Percentiles rank a stretch among this genome's conserved stretches.
phyloP scores from a whole-genome alignment of 1,284 basidiomycete species.

The Cerrena zonata region DNA sequence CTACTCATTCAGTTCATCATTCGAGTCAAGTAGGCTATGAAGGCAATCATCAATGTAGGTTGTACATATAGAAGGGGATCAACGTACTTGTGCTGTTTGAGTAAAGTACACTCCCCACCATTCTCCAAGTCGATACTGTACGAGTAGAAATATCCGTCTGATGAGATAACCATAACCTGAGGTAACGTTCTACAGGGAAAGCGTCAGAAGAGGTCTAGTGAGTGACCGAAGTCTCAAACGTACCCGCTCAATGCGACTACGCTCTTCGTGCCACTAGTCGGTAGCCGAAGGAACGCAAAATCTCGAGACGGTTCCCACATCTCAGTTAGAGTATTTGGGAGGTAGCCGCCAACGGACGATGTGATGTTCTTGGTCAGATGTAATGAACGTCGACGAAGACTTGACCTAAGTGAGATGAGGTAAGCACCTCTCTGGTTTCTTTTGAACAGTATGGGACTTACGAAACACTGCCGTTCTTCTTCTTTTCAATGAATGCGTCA shows the following conservation, averaged over 20 bases:
- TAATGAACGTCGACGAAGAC: constrained; percentile 66
- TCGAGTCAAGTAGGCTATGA: constrained; percentile 16
- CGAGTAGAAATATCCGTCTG: constrained; percentile 91
- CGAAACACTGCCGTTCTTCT: constrained; percentile 45
- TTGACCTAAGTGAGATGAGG: constrained; percentile 31
- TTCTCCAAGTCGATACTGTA: constrained; percentile 95
- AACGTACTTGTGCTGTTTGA: constrained; percentile 82
- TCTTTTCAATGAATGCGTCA: constrained; percentile 69
- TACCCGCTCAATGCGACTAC: constrained; percentile 84
- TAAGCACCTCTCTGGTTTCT: not conserved
- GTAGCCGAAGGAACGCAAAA: constrained; percentile 88
- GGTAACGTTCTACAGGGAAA: constrained; percentile 69
- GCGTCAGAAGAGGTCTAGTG: constrained; percentile 4
- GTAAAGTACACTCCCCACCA: constrained; percentile 90
- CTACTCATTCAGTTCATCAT: constrained; percentile 15
- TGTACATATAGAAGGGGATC: not conserved
- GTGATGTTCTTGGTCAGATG: constrained; percentile 78
- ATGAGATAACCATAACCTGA: constrained; percentile 94
- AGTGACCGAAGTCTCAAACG: constrained; percentile 29
- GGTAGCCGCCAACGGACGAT: constrained; percentile 80
- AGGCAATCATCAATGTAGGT: not conserved
- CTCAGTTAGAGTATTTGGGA: constrained; percentile 87
- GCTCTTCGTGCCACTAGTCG: constrained; percentile 73
- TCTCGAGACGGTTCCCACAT: constrained; percentile 96
- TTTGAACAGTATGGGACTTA: constrained; percentile 26